A percentile compares a stretch with the other conserved stretches of the same genome.
Conservation (phyloP, 768 basidiomycete species). For the Pulveroboletus sp. region DNA sequence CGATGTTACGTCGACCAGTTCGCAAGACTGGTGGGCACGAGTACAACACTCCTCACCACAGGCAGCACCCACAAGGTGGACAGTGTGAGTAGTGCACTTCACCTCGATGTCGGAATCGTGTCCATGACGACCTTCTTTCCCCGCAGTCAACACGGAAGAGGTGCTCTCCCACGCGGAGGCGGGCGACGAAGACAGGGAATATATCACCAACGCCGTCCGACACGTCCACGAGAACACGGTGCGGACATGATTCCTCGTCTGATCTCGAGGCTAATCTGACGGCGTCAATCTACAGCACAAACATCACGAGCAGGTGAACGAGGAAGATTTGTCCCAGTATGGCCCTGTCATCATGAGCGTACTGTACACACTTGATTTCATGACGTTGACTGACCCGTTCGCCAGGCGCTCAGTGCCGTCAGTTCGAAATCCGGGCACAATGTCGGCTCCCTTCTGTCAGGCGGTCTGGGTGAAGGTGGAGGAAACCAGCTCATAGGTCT, state of each 20-base stretch:
- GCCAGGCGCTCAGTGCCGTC: constrained; percentile 18
- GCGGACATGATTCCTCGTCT: background rate
- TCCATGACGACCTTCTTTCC: constrained; percentile 1
- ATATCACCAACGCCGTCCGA: constrained; percentile 15
- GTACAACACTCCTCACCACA: constrained; percentile 55
- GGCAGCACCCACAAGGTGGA: constrained; percentile 23
- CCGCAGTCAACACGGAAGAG: constrained; percentile 59
- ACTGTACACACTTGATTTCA: background rate
- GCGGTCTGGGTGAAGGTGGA: constrained; percentile 42
- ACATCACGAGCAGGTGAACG: constrained; percentile 15
- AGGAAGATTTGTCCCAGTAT: constrained; percentile 13
- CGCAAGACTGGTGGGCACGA: constrained; percentile 62
- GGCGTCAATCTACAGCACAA: constrained; percentile 5
- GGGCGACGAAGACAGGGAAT: constrained; percentile 5
- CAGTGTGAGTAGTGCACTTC: constrained; percentile 17
- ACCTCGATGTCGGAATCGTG: constrained; percentile 6
- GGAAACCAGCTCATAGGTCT: constrained; percentile 69
- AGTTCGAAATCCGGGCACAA: constrained; percentile 32
- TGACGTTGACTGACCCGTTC: constrained; percentile 4
- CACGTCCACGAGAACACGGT: constrained; percentile 24
- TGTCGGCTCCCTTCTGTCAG: constrained; percentile 21
- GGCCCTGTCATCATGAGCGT: constrained; percentile 21
- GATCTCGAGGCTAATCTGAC: background rate
- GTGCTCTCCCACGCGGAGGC: constrained; percentile 49
- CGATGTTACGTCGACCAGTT: constrained; percentile 29